Evolutionary conservation across 345 rosid species (phyloP), one percentile per base, ranked within the genome.

Genomic region (Acer campestre): DNA sequence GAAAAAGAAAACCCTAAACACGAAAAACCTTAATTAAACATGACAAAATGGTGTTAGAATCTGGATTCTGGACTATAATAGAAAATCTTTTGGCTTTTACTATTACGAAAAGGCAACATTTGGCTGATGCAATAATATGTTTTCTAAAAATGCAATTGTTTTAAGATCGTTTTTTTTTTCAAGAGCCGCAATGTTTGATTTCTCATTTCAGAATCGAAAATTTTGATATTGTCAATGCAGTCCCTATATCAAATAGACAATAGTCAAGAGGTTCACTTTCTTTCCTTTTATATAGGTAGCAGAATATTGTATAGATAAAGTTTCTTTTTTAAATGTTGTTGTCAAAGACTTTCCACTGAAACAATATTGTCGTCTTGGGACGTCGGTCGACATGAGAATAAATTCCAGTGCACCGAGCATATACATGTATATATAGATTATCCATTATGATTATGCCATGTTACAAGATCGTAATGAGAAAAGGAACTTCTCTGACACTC

Each of bases 151-250:
- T 10, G 3, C 14, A 55, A 31, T 31, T 31, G 10, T 31, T 10
- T 10, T 17, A 10, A 38, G 42, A 58, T 2, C 1, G 10, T 62
- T 62, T 62, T 62, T 62, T 62, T 62, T 62, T 62, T 14, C 35
- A 40, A 18, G 22, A 74, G 78, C 78, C 51, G 78, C 70, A 65
- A 75, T 65, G 1, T 31, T 75, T 65, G 78, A 75, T 6, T 58
- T 58, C 49, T 44, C n/a, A 16, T 62, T 42, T 25, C 3, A 53
- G 56, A 46, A 13, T 25, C 29, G 7, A 49, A 49, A 13, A 49
- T 56, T 56, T 17, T 31, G 59, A 61, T 73, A 22, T 8, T 20
- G 49, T n/a, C 63, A 3, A 4, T 11, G 22, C 59, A 73, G 42
- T 6, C 3, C 53, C 31, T 58, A 18, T 11, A 5, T 6, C 27